A percentile compares a stretch with the other conserved stretches of the same genome.
Evolutionary conservation across 331 rosid genomes (phyloP).

Genomic region (Prunus yedoensis): DNA sequence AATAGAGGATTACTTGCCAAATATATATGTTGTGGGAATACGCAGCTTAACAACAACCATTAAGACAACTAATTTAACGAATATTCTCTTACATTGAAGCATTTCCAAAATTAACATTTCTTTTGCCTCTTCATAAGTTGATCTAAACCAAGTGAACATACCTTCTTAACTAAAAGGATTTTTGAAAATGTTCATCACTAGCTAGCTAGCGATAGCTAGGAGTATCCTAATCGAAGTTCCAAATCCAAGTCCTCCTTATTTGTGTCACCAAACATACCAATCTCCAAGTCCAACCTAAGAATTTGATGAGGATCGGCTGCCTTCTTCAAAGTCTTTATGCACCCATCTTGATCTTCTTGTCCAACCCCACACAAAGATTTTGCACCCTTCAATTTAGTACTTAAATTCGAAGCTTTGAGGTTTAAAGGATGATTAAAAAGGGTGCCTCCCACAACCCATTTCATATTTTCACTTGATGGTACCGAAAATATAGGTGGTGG

Average conservation of each 20-base stretch:
- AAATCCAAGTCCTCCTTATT: conserved; percentile 67
- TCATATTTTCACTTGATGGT: conserved; percentile 32
- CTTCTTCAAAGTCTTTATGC: conserved; percentile 38
- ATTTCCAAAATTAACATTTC: too few relatives aligned
- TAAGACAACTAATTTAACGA: too few relatives aligned
- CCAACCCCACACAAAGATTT: conserved; percentile 25
- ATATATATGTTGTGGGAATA: not conserved
- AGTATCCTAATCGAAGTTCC: conserved; percentile 88
- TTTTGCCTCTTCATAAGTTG: not conserved
- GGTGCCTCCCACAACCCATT: conserved; percentile 31
- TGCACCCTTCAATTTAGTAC: conserved; percentile 12
- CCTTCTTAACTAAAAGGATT: not conserved
- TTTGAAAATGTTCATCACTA: too few relatives aligned
- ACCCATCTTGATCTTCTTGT: conserved; percentile 26
- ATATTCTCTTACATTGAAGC: too few relatives aligned
- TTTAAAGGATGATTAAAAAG: conserved; percentile 28
- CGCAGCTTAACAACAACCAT: too few relatives aligned
- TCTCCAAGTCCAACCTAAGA: conserved; percentile 68
- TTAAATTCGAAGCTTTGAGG: conserved; percentile 24
- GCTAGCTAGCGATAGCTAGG: conserved; percentile 17
- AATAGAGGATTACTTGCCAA: not conserved
- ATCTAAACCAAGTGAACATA: not conserved
- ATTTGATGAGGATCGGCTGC: conserved; percentile 22
- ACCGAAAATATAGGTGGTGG: conserved; percentile 11
- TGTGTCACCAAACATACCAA: conserved; percentile 44